Evolutionary conservation across 805 yeast genomes (phyloP).

Genomic region (Aciculoconidium aculeatum): DNA sequence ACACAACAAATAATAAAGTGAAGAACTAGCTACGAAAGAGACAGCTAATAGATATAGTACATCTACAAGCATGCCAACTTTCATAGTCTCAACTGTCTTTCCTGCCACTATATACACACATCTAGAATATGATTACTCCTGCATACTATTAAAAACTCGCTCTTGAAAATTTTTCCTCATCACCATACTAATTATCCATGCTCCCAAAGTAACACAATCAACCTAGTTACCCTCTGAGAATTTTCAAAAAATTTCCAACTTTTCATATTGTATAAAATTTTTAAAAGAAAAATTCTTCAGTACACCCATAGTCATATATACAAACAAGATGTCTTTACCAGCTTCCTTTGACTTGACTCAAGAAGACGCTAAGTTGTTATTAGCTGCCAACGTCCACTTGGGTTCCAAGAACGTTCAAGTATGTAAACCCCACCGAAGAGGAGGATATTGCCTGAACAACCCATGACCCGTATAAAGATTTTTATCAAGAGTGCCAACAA

Average conservation of each 20-base stretch:
- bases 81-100: too few relatives aligned
- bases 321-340: conserved; percentile 64
- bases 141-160: too few relatives aligned
- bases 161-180: too few relatives aligned
- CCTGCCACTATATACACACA: too few relatives aligned
- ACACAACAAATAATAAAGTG: too few relatives aligned
- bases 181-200: too few relatives aligned
- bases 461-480: too few relatives aligned
- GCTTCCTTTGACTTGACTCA: conserved; percentile 89
- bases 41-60: too few relatives aligned
- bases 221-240: conserved; percentile 5
- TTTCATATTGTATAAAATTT: conserved; percentile 4
- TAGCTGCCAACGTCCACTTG: conserved; percentile 99
- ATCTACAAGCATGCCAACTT: too few relatives aligned
- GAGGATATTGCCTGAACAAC: background rate
- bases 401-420: conserved; percentile 99
- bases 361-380: conserved; percentile 97
- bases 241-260: conserved; percentile 7
- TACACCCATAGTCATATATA: conserved; percentile 7
- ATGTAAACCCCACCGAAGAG: conserved; percentile 34
- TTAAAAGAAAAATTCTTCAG: conserved; percentile 9
- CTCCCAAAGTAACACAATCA: too few relatives aligned
- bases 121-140: too few relatives aligned
- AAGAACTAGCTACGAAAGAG: too few relatives aligned
- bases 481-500: background rate